phyloP scores from a whole-genome alignment of 2,329 filamentous ascomycete genomes.

The Trichoderma pleuroti region DNA sequence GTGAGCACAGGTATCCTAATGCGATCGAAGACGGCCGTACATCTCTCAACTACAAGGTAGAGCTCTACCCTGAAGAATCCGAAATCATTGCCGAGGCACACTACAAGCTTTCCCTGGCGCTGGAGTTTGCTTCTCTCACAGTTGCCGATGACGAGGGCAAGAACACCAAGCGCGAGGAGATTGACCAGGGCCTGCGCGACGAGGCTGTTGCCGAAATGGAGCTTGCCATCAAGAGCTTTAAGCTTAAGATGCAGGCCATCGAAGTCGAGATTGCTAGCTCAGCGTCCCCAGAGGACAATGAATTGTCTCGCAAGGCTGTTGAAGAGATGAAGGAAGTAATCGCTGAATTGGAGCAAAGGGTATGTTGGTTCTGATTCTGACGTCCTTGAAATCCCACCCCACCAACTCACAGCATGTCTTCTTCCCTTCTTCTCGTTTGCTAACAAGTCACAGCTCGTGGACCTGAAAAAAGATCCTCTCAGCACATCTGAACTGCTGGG shows the following conservation, averaged over 20 bases:
- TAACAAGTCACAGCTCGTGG: constrained; percentile 51
- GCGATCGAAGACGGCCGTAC: constrained; percentile 82
- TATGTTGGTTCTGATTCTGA: constrained; percentile 37
- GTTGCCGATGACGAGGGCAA: constrained; percentile 49
- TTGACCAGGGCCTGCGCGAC: constrained; percentile 67
- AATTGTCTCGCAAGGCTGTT: constrained; percentile 59
- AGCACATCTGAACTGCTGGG: constrained; percentile 40
- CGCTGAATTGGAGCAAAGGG: constrained; percentile 72
- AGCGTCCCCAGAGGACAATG: constrained; percentile 64
- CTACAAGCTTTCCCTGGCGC: constrained; percentile 90
- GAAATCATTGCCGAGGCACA: constrained; percentile 90
- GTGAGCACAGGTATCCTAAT: constrained; percentile 61
- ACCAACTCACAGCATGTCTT: background rate
- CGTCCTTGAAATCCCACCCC: background rate
- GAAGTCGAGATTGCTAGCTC: constrained; percentile 62
- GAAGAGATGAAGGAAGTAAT: constrained; percentile 74
- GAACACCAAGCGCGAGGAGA: constrained; percentile 44
- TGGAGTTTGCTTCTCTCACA: constrained; percentile 87
- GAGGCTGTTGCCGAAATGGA: constrained; percentile 71
- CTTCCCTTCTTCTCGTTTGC: background rate
- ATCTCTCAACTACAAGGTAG: constrained; percentile 73
- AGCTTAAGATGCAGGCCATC: constrained; percentile 66
- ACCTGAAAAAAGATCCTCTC: constrained; percentile 59
- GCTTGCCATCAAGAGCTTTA: constrained; percentile 68
- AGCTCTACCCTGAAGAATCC: constrained; percentile 75